phyloP scores from a whole-genome alignment of 306 rosid species.

The Carpinus viminea region DNA sequence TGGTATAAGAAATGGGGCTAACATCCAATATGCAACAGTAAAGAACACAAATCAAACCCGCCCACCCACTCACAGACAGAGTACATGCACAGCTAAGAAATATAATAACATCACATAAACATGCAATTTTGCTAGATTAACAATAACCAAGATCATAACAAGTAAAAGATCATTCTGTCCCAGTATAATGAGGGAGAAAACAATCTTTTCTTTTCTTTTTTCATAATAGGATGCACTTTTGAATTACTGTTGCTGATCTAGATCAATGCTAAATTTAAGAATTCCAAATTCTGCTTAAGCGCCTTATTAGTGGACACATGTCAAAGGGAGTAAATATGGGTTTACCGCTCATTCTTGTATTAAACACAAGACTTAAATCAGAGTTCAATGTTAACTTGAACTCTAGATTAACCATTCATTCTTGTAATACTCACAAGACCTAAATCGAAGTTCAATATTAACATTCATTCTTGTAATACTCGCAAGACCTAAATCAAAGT shows the following conservation, averaged over 20 bases:
- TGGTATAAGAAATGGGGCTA: slow-evolving; percentile 16
- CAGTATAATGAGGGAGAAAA: not conserved
- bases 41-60: not conserved
- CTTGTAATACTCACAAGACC: not conserved
- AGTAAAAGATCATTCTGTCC: not conserved
- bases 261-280: not conserved
- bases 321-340: not conserved
- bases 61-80: not conserved
- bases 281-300: not conserved
- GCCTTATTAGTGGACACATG: not conserved
- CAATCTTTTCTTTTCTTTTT: not conserved
- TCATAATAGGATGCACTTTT: not conserved
- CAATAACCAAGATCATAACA: not conserved
- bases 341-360: too few relatives aligned
- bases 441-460: not conserved
- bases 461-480: too few relatives aligned
- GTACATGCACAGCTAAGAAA: not conserved
- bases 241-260: not conserved
- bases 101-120: not conserved
- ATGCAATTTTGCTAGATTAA: not conserved
- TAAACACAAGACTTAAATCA: not conserved
- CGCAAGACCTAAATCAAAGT: too few relatives aligned
- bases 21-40: not conserved
- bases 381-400: not conserved
- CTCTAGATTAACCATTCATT: too few relatives aligned